Evolutionary conservation across 495 filamentous ascomycete species (phyloP).

Genomic region (Aspergillus ostianus): DNA sequence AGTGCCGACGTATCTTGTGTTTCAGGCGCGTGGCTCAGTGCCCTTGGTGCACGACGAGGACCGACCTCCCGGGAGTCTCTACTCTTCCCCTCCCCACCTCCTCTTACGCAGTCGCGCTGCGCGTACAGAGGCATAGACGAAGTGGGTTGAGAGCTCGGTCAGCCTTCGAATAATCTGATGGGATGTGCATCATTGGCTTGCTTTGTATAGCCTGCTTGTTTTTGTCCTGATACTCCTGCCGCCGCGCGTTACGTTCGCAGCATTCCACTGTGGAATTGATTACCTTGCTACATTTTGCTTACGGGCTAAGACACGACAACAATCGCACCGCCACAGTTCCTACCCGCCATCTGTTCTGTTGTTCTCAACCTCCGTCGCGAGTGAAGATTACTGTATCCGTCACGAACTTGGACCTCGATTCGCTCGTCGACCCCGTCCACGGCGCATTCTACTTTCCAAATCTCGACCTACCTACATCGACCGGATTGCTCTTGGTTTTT

Average conservation of each 20-base stretch:
- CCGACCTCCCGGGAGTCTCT: conserved; percentile 2
- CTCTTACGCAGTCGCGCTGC: conserved; percentile 3
- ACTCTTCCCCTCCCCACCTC: background rate
- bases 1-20: conserved; percentile 14
- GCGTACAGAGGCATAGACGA: conserved; percentile 17
- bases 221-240: conserved; percentile 14
- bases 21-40: conserved; percentile 21
- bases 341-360: conserved; percentile 9
- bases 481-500: background rate
- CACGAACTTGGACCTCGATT: conserved; percentile 2
- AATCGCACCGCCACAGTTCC: conserved; percentile 14
- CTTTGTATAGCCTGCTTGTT: conserved; percentile 16
- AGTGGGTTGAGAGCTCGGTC: conserved; percentile 11
- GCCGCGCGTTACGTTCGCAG: conserved; percentile 13
- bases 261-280: conserved; percentile 21
- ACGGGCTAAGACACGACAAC: conserved; percentile 18
- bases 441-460: background rate
- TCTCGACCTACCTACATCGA: background rate
- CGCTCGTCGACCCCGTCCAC: conserved; percentile 4
- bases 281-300: conserved; percentile 6
- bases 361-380: conserved; percentile 16
- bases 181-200: conserved; percentile 20
- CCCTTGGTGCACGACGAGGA: conserved; percentile 16
- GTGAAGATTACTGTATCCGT: background rate
- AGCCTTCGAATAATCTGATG: conserved; percentile 16